These are phyloP conservation scores for Mortierella sp. DNA, from an alignment of 371 early-diverging fungal species.

Conservation along the genomic window DNA sequence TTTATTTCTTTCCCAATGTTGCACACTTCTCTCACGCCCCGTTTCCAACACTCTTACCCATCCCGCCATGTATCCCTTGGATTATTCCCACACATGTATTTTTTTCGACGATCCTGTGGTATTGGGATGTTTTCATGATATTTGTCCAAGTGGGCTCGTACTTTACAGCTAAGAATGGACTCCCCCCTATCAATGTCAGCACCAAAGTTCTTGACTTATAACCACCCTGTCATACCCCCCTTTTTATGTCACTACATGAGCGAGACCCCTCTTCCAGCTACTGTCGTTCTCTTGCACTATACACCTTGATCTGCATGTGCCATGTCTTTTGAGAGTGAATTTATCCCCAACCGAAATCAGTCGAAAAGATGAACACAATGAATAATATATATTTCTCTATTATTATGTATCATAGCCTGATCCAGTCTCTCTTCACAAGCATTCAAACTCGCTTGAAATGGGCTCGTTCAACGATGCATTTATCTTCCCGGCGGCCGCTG, in stretches of 20 bases:
- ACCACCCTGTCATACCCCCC: slow-evolving; percentile 10
- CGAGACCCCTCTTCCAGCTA: background rate
- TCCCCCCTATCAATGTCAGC: slow-evolving; percentile 12
- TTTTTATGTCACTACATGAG: slow-evolving; percentile 13
- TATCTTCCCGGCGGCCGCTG: background rate
- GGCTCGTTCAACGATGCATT: background rate
- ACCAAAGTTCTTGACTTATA: slow-evolving; percentile 1
- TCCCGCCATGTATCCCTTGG: background rate
- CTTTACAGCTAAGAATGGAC: background rate
- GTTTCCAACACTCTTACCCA: background rate
- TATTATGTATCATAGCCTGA: slow-evolving; percentile 11
- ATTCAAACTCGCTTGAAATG: slow-evolving; percentile 11
- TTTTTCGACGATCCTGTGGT: background rate
- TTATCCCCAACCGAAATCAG: background rate
- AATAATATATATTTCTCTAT: background rate
- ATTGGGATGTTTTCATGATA: background rate
- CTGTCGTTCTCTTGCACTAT: background rate
- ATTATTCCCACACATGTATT: background rate
- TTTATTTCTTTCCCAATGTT: background rate
- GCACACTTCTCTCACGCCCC: too few relatives aligned
- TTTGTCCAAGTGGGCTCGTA: background rate
- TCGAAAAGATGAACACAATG: background rate
- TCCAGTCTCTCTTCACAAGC: slow-evolving; percentile 1
- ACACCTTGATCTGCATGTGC: background rate
- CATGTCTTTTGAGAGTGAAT: background rate